phyloP scores from a whole-genome alignment of 116 monocot genomes.

The Posidonia oceanica region DNA sequence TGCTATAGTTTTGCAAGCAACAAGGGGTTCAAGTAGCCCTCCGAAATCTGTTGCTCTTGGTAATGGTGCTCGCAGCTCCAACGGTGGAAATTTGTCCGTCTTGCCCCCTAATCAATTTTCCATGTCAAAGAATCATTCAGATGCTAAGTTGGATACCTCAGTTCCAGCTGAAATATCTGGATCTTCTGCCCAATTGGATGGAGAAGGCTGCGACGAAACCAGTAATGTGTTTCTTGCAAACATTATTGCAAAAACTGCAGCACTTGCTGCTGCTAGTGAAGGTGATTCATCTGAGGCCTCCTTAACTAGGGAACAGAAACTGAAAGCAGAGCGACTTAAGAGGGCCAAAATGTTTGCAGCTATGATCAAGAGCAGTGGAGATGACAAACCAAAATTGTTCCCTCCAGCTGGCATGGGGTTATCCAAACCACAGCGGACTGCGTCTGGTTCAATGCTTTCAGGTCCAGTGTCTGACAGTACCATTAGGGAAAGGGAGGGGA shows the following conservation, averaged over 20 bases:
- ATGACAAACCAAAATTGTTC: conserved; percentile 11
- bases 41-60: neutral
- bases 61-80: neutral
- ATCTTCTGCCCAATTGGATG: conserved; percentile 2
- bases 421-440: conserved; percentile 9
- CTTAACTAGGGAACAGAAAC: conserved; percentile 66
- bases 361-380: conserved; percentile 58
- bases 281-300: conserved; percentile 67
- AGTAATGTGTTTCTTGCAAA: conserved; percentile 48
- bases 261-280: conserved; percentile 44
- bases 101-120: neutral
- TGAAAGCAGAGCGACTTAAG: conserved; percentile 85
- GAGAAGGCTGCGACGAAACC: conserved; percentile 1
- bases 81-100: neutral
- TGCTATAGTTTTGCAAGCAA: conserved; percentile 70
- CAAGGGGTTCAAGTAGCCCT: conserved; percentile 19
- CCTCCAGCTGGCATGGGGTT: conserved; percentile 2
- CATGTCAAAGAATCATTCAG: conserved; percentile 7
- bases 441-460: conserved; percentile 13
- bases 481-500: conserved; percentile 36
- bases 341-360: conserved; percentile 84
- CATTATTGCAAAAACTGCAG: conserved; percentile 61
- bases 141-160: conserved; percentile 9
- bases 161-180: conserved; percentile 1
- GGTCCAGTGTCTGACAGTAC: conserved; percentile 10